phyloP scores from a whole-genome alignment of 345 rosid species.

The Schrenkiella parvula region DNA sequence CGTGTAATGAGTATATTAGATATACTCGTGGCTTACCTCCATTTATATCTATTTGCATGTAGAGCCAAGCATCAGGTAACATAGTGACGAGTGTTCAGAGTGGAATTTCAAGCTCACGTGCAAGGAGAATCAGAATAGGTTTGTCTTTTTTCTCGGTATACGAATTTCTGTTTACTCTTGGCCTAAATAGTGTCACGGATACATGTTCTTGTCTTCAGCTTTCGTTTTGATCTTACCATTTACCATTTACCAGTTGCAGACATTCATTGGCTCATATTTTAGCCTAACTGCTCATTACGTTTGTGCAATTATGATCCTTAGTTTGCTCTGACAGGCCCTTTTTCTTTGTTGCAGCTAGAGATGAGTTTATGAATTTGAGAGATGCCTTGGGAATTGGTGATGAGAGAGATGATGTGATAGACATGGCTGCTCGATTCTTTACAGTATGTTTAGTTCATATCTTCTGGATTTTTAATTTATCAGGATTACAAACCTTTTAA shows the following conservation, averaged over 20 bases:
- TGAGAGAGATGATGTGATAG: conserved; percentile 49
- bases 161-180: no score
- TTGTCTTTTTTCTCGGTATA: no score
- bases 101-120: conserved; percentile 44
- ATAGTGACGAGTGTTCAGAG: conserved; percentile 44
- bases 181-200: not conserved
- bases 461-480: not conserved
- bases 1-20: no score
- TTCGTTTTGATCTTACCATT: not conserved
- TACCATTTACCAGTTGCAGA: no score
- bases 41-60: conserved; percentile 1
- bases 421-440: conserved; percentile 51
- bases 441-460: conserved; percentile 44
- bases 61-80: conserved; percentile 54
- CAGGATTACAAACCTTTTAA: not conserved
- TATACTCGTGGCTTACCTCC: no score
- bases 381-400: conserved; percentile 59
- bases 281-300: not conserved
- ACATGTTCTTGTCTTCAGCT: not conserved
- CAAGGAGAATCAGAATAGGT: conserved; percentile 49
- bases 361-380: conserved; percentile 51
- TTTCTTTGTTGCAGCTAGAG: conserved; percentile 44
- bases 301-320: not conserved
- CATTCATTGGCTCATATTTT: no score
- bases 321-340: not conserved